Percentiles rank a stretch among this genome's conserved stretches.
Conservation (phyloP, 108 stramenopile species). For the Skeletonema costatum region DNA sequence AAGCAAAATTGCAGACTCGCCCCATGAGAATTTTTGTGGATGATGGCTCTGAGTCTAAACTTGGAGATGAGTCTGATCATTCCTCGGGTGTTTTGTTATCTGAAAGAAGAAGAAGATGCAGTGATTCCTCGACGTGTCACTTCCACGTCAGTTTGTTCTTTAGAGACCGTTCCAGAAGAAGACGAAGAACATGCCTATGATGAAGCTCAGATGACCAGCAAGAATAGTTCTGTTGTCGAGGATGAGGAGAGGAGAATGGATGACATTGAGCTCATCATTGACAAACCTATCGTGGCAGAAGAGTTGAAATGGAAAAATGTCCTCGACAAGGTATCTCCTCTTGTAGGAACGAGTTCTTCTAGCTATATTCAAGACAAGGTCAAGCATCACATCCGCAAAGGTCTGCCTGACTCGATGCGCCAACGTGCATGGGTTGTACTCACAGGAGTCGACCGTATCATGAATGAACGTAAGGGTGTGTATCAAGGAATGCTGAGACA, state of each 20-base stretch:
- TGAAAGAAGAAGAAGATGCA: background rate
- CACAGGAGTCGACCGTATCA: conserved; percentile 33
- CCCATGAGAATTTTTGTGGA: background rate
- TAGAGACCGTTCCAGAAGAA: background rate
- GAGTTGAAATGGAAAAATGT: conserved; percentile 32
- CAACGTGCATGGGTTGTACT: conserved; percentile 25
- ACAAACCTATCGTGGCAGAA: background rate
- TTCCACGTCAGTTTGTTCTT: background rate
- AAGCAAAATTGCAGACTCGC: background rate
- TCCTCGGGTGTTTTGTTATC: no score
- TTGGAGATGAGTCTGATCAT: background rate
- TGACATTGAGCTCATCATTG: background rate
- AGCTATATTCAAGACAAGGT: conserved; percentile 11
- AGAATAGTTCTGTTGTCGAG: background rate
- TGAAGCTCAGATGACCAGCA: background rate
- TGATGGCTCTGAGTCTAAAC: background rate
- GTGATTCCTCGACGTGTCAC: no score
- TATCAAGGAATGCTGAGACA: conserved; percentile 13
- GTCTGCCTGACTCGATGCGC: conserved; percentile 30
- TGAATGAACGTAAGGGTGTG: conserved; percentile 12
- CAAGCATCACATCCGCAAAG: conserved; percentile 29
- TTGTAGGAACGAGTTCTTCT: background rate
- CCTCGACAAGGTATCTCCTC: conserved; percentile 12
- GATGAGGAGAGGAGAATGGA: background rate
- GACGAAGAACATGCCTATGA: background rate